These are phyloP conservation scores for Raffaelea albimanens DNA, from an alignment of 2,329 filamentous ascomycete genomes.

Conservation along the genomic window DNA sequence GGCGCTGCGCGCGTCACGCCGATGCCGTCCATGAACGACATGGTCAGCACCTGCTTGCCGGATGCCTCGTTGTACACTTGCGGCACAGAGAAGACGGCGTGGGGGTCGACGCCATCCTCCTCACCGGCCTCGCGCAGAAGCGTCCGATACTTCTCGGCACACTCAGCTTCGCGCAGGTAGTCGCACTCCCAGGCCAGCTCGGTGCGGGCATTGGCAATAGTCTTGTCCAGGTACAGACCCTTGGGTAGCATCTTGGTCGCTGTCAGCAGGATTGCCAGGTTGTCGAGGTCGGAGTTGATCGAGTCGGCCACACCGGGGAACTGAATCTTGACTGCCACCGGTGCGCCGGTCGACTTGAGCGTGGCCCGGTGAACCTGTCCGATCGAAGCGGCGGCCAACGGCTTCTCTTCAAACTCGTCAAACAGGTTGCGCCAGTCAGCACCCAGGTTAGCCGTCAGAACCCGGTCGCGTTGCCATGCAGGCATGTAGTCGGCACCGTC, in stretches of 20 bases:
- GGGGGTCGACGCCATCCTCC: neutral
- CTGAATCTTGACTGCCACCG: conserved; percentile 92
- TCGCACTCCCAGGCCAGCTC: conserved; percentile 97
- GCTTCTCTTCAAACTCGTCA: conserved; percentile 75
- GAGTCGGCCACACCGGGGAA: conserved; percentile 94
- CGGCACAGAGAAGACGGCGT: conserved; percentile 66
- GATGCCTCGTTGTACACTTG: conserved; percentile 13
- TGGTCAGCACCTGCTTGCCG: conserved; percentile 46
- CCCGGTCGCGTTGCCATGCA: conserved; percentile 78
- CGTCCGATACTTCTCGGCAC: conserved; percentile 63
- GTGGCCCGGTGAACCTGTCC: conserved; percentile 88
- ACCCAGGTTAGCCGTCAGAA: conserved; percentile 71
- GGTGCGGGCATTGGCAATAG: conserved; percentile 85
- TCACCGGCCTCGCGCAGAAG: conserved; percentile 48
- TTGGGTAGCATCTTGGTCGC: conserved; percentile 84
- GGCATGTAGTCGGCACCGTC: conserved; percentile 99
- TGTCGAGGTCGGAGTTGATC: conserved; percentile 93
- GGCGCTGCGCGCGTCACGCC: conserved; percentile 69
- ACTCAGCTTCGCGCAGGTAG: conserved; percentile 80
- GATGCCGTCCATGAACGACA: conserved; percentile 80
- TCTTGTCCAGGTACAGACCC: conserved; percentile 91
- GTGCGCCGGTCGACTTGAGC: conserved; percentile 62
- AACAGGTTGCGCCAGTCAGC: conserved; percentile 78
- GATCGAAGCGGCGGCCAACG: conserved; percentile 92
- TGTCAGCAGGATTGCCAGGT: conserved; percentile 80